These are phyloP conservation scores for Mitragyna speciosa DNA, from an alignment of 257 asterid genomes.

Conservation along the genomic window DNA sequence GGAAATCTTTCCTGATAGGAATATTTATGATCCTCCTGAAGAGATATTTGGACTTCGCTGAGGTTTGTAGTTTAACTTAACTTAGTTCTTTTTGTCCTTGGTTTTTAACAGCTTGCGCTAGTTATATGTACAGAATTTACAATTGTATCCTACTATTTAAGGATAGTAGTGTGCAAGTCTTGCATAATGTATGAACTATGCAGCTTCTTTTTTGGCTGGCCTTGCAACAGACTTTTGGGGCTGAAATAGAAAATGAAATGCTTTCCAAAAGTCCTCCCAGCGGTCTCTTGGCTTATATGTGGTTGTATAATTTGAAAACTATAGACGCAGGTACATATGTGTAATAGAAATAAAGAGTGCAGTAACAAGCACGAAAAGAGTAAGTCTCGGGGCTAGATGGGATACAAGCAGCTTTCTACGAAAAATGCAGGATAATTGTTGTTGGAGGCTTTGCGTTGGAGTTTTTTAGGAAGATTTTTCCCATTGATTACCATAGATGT, in stretches of 20 bases:
- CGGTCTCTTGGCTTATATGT: background rate
- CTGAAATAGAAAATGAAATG: no score
- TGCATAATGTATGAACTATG: background rate
- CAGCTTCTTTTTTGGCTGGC: background rate
- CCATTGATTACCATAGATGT: no score
- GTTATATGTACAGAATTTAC: background rate
- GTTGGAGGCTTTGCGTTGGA: no score
- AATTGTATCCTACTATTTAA: background rate
- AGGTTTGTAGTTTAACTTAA: conserved; percentile 35
- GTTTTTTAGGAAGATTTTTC: no score
- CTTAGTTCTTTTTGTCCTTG: background rate
- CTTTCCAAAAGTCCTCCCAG: background rate
- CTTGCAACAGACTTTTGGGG: background rate
- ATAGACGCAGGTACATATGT: no score
- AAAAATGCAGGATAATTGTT: no score
- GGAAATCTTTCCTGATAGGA: conserved; percentile 88
- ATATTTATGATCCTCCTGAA: conserved; percentile 86
- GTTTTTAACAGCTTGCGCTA: background rate
- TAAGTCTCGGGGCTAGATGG: no score
- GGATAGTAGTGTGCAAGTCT: background rate
- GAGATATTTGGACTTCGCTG: conserved; percentile 88
- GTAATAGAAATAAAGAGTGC: no score
- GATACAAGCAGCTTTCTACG: no score
- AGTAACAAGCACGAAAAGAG: no score
- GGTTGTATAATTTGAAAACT: background rate